phyloP scores from a whole-genome alignment of 495 filamentous ascomycete genomes.

The Hypoxylon crocopeplum region DNA sequence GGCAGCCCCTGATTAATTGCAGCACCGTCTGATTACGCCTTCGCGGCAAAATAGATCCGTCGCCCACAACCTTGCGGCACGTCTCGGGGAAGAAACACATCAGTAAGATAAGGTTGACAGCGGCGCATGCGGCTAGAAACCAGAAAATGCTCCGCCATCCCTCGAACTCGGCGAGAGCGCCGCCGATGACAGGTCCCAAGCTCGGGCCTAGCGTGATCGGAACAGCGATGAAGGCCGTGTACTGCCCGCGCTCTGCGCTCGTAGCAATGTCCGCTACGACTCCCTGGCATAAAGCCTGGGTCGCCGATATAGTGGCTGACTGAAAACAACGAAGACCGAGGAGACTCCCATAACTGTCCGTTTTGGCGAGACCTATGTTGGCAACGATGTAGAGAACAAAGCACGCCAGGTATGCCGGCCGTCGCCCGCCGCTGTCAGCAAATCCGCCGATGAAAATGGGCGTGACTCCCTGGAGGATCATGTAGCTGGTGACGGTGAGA shows the following conservation, averaged over 20 bases:
- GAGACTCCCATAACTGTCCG: slow-evolving; percentile 56
- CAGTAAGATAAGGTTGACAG: slow-evolving; percentile 49
- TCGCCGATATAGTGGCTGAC: slow-evolving; percentile 59
- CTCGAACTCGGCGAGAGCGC: slow-evolving; percentile 62
- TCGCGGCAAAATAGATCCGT: slow-evolving; percentile 62
- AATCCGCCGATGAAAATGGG: slow-evolving; percentile 64
- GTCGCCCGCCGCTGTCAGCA: slow-evolving; percentile 60
- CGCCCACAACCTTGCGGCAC: slow-evolving; percentile 66
- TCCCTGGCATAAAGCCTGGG: slow-evolving; percentile 60
- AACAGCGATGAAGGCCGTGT: slow-evolving; percentile 48
- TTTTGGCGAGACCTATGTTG: slow-evolving; percentile 61
- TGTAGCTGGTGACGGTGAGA: slow-evolving; percentile 66
- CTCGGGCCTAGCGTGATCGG: slow-evolving; percentile 55
- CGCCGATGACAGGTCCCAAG: slow-evolving; percentile 68
- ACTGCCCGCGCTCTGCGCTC: slow-evolving; percentile 58
- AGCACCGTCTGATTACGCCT: slow-evolving; percentile 46
- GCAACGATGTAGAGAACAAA: slow-evolving; percentile 64
- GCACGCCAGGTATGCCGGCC: slow-evolving; percentile 61
- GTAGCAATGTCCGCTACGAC: slow-evolving; percentile 63
- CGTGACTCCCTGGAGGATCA: slow-evolving; percentile 65
- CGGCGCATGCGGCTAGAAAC: slow-evolving; percentile 65
- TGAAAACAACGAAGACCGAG: slow-evolving; percentile 63
- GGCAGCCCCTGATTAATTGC: slow-evolving; percentile 44
- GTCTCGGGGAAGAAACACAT: slow-evolving; percentile 65
- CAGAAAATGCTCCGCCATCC: slow-evolving; percentile 76